A percentile compares a stretch with the other conserved stretches of the same genome.
Evolutionary conservation across 306 rosid species (phyloP).

Genomic region (Quercus mongolica): DNA sequence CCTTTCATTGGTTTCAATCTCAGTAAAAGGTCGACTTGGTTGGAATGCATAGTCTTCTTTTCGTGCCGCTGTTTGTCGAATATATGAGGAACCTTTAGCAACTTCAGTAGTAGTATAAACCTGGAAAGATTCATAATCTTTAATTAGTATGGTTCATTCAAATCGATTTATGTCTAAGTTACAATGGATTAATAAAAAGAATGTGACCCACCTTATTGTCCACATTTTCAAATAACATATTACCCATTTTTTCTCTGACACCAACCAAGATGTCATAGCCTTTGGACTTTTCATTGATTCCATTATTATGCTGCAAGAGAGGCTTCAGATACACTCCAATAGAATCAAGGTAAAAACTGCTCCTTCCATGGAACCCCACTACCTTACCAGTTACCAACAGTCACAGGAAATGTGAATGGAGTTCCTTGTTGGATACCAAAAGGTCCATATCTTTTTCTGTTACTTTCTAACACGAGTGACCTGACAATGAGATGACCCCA

Average conservation of each 20-base stretch:
- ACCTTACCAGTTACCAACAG: conserved; percentile 63
- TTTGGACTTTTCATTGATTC: conserved; percentile 26
- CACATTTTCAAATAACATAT: background rate
- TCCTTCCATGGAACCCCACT: conserved; percentile 83
- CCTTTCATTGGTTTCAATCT: no score
- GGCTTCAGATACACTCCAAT: conserved; percentile 71
- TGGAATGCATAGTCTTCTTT: no score
- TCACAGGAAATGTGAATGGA: conserved; percentile 45
- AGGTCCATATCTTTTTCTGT: conserved; percentile 55
- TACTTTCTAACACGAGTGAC: conserved; percentile 53
- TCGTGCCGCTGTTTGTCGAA: no score
- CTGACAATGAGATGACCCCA: conserved; percentile 38
- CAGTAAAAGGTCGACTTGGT: no score
- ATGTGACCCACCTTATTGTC: no score
- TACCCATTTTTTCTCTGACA: conserved; percentile 36
- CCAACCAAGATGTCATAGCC: conserved; percentile 72
- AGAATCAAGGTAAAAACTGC: conserved; percentile 71
- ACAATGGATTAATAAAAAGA: no score
- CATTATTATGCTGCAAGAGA: no score
- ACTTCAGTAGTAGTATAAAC: no score
- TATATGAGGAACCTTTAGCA: no score
- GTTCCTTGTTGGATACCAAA: conserved; percentile 61
- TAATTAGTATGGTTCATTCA: no score
- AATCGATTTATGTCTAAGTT: no score
- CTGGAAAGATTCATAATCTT: no score